A percentile compares a stretch with the other conserved stretches of the same genome.
Evolutionary conservation across 441 rosid species (phyloP).

Genomic region (Erodium trifolium): DNA sequence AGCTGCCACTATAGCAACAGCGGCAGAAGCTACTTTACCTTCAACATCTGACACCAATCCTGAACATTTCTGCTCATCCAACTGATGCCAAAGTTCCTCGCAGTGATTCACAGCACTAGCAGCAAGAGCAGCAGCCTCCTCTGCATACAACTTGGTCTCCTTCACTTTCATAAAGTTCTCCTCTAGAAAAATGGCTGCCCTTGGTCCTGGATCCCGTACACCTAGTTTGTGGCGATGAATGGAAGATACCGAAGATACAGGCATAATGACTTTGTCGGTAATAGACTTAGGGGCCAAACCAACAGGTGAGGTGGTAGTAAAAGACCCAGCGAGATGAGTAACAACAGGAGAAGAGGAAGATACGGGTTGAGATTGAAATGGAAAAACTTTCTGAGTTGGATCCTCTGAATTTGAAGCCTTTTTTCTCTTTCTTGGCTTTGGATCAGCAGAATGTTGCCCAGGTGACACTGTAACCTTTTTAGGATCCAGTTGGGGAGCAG

Average conservation of each 20-base stretch:
- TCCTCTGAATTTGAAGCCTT: conserved; percentile 49
- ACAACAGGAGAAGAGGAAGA: conserved; percentile 35
- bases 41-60: conserved; percentile 52
- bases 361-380: conserved; percentile 41
- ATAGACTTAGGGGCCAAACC: conserved; percentile 34
- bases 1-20: conserved; percentile 76
- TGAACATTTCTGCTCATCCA: conserved; percentile 50
- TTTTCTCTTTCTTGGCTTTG: conserved; percentile 75
- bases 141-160: conserved; percentile 74
- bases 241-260: conserved; percentile 32
- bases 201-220: conserved; percentile 28
- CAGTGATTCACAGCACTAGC: conserved; percentile 64
- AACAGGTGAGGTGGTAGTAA: conserved; percentile 33
- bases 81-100: conserved; percentile 64
- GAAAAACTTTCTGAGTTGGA: conserved; percentile 34
- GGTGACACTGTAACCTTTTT: conserved; percentile 24
- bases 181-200: conserved; percentile 33
- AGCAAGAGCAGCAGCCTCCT: conserved; percentile 75
- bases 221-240: conserved; percentile 29
- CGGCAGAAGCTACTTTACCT: conserved; percentile 67
- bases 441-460: conserved; percentile 43
- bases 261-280: conserved; percentile 32
- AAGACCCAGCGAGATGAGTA: conserved; percentile 32
- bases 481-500: not conserved
- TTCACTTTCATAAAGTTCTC: conserved; percentile 52